Evolutionary conservation across 2,329 filamentous ascomycete species (phyloP).

Genomic region (Colletotrichum lupini): DNA sequence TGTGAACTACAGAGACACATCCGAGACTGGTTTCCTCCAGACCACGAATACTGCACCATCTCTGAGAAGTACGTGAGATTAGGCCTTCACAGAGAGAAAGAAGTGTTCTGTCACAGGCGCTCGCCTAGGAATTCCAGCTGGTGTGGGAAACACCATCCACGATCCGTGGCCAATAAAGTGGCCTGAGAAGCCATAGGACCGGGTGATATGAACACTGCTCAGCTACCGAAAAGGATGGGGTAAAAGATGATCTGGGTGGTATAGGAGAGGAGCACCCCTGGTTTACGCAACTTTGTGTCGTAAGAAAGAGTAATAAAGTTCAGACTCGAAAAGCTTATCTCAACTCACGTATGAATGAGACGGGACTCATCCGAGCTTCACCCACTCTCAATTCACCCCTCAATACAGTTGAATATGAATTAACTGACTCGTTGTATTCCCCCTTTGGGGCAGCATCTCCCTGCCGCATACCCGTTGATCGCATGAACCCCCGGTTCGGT

Average conservation of each 20-base stretch:
- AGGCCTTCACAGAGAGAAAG: background rate
- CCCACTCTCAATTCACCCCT: background rate
- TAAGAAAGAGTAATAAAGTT: background rate
- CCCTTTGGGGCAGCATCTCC: background rate
- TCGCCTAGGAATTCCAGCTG: background rate
- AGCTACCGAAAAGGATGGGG: too few relatives aligned
- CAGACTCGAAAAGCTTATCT: background rate
- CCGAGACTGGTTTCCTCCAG: background rate
- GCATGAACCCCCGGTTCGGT: background rate
- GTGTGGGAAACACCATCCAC: background rate
- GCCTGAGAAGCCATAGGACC: too few relatives aligned
- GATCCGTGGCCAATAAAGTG: too few relatives aligned
- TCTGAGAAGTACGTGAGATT: background rate
- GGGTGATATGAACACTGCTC: background rate
- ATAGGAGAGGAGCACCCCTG: background rate
- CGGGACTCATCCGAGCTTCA: background rate
- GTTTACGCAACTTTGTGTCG: background rate
- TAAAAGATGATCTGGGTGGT: too few relatives aligned
- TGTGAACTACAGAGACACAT: background rate
- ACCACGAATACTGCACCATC: background rate
- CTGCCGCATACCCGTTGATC: background rate
- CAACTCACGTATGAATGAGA: background rate
- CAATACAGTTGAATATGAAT: background rate
- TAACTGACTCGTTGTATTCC: background rate
- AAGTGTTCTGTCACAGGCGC: background rate